Conservation (phyloP, 441 rosid genomes). For the Erysimum cheiri region DNA sequence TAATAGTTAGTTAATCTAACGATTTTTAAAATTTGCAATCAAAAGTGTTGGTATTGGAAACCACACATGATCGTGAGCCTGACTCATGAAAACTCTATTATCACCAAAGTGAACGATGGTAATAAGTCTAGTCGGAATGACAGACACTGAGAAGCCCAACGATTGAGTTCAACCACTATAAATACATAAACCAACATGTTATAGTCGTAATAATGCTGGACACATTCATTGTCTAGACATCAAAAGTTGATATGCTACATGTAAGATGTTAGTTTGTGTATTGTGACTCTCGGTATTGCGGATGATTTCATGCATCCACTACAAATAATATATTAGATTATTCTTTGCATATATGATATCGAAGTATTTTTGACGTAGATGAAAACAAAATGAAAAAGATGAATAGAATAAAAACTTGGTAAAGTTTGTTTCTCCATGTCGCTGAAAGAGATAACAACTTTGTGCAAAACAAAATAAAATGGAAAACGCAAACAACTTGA, state of each 20-base stretch:
- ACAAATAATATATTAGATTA: too few species aligned
- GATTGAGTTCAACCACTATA: too few species aligned
- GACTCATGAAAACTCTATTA: too few species aligned
- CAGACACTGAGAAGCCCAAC: too few species aligned
- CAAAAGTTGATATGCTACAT: neutral
- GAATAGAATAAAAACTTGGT: neutral
- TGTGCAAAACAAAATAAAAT: slow-evolving; percentile 9
- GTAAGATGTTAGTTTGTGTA: neutral
- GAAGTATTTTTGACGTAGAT: neutral
- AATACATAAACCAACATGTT: too few species aligned
- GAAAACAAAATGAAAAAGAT: neutral
- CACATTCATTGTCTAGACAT: neutral
- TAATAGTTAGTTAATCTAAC: neutral
- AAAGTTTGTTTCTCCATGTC: neutral
- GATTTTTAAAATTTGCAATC: too few species aligned
- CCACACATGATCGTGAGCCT: too few species aligned
- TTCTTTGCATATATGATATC: neutral
- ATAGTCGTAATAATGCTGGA: too few species aligned
- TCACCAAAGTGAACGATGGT: too few species aligned
- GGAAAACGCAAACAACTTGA: slow-evolving; percentile 10
- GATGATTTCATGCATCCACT: neutral
- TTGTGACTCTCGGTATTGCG: neutral
- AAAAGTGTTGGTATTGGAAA: too few species aligned
- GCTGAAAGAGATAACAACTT: neutral
- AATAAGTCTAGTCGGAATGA: too few species aligned